Percentiles rank a stretch among this genome's conserved stretches.
Conservation (phyloP, 1,284 basidiomycete genomes). For the Moesziomyces sp. region DNA sequence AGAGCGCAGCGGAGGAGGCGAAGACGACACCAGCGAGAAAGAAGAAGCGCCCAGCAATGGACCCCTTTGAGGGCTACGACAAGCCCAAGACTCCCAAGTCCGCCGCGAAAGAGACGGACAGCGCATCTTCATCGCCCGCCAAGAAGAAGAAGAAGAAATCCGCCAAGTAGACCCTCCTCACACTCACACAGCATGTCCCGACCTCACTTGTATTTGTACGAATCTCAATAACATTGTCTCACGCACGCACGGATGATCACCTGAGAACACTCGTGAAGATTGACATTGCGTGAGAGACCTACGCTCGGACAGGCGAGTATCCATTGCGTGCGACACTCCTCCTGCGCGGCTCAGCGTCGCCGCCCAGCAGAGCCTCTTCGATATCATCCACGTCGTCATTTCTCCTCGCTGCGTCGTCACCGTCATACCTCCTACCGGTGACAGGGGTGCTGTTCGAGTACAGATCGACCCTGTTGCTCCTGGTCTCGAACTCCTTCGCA, state of each 20-base stretch:
- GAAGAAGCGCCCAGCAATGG: constrained; percentile 44
- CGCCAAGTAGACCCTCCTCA: constrained; percentile 9
- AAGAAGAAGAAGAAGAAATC: constrained; percentile 42
- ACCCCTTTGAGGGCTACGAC: constrained; percentile 51
- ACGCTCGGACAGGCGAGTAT: constrained; percentile 25
- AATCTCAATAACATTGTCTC: constrained; percentile 5
- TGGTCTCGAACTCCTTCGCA: constrained; percentile 1
- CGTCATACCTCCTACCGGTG: constrained; percentile 8
- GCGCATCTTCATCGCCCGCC: constrained; percentile 11
- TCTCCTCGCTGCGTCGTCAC: constrained; percentile 6
- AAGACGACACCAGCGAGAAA: constrained; percentile 12
- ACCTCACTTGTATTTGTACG: constrained; percentile 27
- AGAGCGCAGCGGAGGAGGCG: constrained; percentile 3
- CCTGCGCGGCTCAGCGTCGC: constrained; percentile 12
- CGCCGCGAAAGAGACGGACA: constrained; percentile 11
- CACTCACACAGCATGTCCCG: neutral
- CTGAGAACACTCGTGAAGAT: neutral
- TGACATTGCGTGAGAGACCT: neutral
- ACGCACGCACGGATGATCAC: neutral
- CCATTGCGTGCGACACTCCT: constrained; percentile 28
- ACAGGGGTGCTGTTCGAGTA: constrained; percentile 27
- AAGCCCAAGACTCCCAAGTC: constrained; percentile 37
- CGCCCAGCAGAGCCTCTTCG: constrained; percentile 30
- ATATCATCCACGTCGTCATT: constrained; percentile 24
- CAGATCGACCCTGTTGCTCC: constrained; percentile 12